Conservation (phyloP, 2,329 filamentous ascomycete species). For the Harringtonia aguacate region DNA sequence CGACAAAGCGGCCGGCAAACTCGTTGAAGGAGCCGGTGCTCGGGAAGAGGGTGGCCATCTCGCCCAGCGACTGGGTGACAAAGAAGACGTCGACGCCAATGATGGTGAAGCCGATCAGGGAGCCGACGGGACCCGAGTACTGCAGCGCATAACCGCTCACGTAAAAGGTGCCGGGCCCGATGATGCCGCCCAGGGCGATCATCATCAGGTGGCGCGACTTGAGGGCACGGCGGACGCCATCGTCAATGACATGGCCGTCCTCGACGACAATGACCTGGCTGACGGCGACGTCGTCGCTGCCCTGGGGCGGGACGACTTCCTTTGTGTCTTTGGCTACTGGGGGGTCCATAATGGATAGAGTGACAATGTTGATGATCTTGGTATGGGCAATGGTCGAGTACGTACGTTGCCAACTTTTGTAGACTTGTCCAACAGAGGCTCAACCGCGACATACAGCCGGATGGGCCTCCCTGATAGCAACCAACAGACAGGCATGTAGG, state of each 20-base stretch:
- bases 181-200: slow-evolving; percentile 34
- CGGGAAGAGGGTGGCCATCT: slow-evolving; percentile 53
- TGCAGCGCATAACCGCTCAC: slow-evolving; percentile 30
- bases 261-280: too few species aligned
- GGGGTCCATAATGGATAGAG: too few species aligned
- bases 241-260: slow-evolving; percentile 4
- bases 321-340: too few species aligned
- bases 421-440: too few species aligned
- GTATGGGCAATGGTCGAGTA: too few species aligned
- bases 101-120: slow-evolving; percentile 28
- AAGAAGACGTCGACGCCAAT: slow-evolving; percentile 33
- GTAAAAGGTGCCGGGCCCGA: slow-evolving; percentile 35
- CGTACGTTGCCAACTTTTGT: too few species aligned
- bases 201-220: slow-evolving; percentile 33
- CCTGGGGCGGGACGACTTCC: too few species aligned
- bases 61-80: slow-evolving; percentile 31
- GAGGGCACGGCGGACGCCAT: slow-evolving; percentile 13
- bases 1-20: slow-evolving; percentile 34
- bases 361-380: too few species aligned
- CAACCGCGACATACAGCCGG: too few species aligned
- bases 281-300: too few species aligned
- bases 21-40: slow-evolving; percentile 38
- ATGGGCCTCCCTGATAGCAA: too few species aligned
- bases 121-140: slow-evolving; percentile 28
- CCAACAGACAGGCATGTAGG: too few species aligned